A percentile compares a stretch with the other conserved stretches of the same genome.
Evolutionary conservation across 139 green algal genomes (phyloP).

Genomic region (Tetraselmis striata): DNA sequence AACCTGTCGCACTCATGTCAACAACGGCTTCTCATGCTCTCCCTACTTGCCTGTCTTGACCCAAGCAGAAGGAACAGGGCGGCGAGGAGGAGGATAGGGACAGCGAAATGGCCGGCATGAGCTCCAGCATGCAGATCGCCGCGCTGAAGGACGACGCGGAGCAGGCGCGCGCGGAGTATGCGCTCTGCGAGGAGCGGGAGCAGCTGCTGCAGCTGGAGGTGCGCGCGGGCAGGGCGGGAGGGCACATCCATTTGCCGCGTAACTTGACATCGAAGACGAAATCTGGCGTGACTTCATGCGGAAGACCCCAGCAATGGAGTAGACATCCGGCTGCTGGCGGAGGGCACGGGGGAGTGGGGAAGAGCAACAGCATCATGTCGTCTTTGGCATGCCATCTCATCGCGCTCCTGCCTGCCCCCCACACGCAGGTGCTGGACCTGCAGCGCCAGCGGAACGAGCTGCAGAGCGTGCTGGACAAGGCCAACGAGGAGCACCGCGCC

Average conservation of each 20-base stretch:
- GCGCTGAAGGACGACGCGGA: conserved; percentile 63
- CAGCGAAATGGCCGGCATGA: not conserved
- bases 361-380: too few species aligned
- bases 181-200: conserved; percentile 53
- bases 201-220: conserved; percentile 57
- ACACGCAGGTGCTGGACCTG: conserved; percentile 38
- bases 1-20: not conserved
- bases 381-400: too few species aligned
- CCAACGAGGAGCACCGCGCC: conserved; percentile 36
- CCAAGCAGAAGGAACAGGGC: not conserved
- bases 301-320: too few species aligned
- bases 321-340: too few species aligned
- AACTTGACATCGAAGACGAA: too few species aligned
- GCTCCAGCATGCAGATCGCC: conserved; percentile 22
- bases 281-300: too few species aligned
- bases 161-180: conserved; percentile 53
- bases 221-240: too few species aligned
- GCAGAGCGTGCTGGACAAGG: conserved; percentile 27
- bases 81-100: not conserved
- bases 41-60: not conserved
- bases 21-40: not conserved
- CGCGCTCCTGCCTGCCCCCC: too few species aligned
- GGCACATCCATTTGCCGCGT: too few species aligned
- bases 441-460: conserved; percentile 49
- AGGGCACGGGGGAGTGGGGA: too few species aligned